Evolutionary conservation across 331 rosid species (phyloP).

Genomic region (Erythrophleum ivorense): DNA sequence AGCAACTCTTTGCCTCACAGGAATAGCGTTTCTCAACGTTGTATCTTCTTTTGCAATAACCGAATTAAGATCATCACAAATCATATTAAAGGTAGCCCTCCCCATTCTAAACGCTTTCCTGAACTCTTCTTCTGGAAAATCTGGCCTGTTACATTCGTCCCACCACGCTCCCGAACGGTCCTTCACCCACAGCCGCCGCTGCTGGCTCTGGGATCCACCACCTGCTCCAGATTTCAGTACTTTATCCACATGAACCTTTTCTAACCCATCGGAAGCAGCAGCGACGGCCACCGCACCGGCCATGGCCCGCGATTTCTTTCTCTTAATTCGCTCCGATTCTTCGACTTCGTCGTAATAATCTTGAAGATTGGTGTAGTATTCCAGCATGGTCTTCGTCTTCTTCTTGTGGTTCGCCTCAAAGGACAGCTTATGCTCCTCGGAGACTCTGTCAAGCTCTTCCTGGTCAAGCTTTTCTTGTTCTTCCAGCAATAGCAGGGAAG

Average conservation of each 20-base stretch:
- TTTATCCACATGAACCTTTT: conserved; percentile 25
- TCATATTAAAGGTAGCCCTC: conserved; percentile 62
- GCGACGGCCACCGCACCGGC: conserved; percentile 46
- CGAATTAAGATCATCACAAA: conserved; percentile 82
- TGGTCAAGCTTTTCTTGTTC: conserved; percentile 58
- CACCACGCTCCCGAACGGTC: conserved; percentile 94
- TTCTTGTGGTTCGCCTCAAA: conserved; percentile 47
- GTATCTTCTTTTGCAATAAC: conserved; percentile 81
- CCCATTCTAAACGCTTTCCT: conserved; percentile 80
- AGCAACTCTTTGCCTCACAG: conserved; percentile 80
- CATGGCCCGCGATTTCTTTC: conserved; percentile 53
- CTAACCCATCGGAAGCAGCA: conserved; percentile 39
- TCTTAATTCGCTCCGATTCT: conserved; percentile 53
- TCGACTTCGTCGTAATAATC: conserved; percentile 58
- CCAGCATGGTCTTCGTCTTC: conserved; percentile 52
- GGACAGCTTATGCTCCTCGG: conserved; percentile 50
- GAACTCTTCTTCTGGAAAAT: conserved; percentile 81
- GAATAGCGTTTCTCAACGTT: conserved; percentile 76
- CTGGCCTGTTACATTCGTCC: conserved; percentile 79
- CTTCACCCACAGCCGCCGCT: conserved; percentile 80
- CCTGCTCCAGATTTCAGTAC: conserved; percentile 32
- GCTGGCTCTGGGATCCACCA: conserved; percentile 44
- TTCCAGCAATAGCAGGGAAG: conserved; percentile 57
- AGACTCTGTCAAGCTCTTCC: conserved; percentile 43
- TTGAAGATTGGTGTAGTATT: conserved; percentile 52